Evolutionary conservation across 106 monocot genomes (phyloP).

Genomic region (Agapanthus africanus): DNA sequence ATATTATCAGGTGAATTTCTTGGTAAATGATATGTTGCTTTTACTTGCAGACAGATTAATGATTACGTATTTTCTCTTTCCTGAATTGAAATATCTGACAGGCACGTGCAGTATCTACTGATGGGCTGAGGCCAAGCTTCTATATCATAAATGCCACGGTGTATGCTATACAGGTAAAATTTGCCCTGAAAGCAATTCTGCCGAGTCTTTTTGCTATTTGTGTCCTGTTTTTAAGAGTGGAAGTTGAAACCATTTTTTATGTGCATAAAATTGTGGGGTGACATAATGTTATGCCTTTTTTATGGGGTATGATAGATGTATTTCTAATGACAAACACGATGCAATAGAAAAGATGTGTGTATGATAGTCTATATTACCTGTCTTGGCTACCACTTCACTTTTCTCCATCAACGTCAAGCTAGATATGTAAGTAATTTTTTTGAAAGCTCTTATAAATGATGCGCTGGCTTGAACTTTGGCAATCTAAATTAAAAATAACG

Average conservation of each 20-base stretch:
- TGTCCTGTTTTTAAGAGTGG: background rate
- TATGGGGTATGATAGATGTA: background rate
- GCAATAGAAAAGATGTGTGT: background rate
- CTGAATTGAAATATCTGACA: slow-evolving; percentile 18
- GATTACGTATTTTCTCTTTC: background rate
- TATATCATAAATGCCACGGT: slow-evolving; percentile 63
- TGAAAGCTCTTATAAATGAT: no score
- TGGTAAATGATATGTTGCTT: slow-evolving; percentile 1
- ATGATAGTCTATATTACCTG: no score
- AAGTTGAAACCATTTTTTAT: slow-evolving; percentile 1
- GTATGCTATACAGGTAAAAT: slow-evolving; percentile 73
- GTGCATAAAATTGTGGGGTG: background rate
- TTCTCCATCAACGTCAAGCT: no score
- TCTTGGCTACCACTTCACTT: no score
- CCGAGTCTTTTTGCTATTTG: no score
- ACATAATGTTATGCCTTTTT: background rate
- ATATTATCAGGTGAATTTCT: slow-evolving; percentile 71
- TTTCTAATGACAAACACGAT: background rate
- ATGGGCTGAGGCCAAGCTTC: slow-evolving; percentile 69
- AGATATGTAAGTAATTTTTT: no score
- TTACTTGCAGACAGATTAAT: background rate
- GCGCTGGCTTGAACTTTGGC: no score
- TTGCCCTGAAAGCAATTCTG: no score
- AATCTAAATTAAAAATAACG: no score
- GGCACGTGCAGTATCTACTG: slow-evolving; percentile 79